Evolutionary conservation across 2,329 filamentous ascomycete species (phyloP).

Genomic region (Elsinoe perseae): DNA sequence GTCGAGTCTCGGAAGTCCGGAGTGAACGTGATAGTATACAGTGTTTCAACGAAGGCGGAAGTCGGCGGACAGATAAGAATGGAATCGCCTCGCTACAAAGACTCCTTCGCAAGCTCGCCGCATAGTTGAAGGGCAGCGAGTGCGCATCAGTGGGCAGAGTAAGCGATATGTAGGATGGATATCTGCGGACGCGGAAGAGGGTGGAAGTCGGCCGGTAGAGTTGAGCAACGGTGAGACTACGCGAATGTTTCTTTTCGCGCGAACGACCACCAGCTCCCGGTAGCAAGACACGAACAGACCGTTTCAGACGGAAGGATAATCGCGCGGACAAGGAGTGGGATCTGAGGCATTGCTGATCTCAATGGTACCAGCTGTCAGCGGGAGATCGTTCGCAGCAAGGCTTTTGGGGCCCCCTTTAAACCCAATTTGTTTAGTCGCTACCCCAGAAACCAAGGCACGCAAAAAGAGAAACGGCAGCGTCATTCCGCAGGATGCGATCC

Average conservation of each 20-base stretch:
- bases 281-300: constrained; percentile 4
- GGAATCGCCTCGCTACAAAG: background rate
- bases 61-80: constrained; percentile 4
- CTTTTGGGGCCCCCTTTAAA: constrained; percentile 6
- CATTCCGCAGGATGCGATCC: constrained; percentile 11
- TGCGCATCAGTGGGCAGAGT: background rate
- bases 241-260: constrained; percentile 1
- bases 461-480: constrained; percentile 7
- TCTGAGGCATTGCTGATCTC: background rate
- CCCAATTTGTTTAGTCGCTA: constrained; percentile 4
- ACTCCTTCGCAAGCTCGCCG: background rate
- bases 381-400: background rate
- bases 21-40: background rate
- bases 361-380: background rate
- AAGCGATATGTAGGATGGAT: background rate
- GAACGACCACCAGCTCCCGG: background rate
- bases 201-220: constrained; percentile 5
- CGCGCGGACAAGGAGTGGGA: background rate
- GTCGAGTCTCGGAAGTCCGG: constrained; percentile 2
- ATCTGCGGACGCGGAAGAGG: constrained; percentile 7
- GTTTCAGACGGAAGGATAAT: background rate
- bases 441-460: constrained; percentile 12
- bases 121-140: constrained; percentile 6
- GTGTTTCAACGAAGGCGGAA: constrained; percentile 8
- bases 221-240: constrained; percentile 5